Base-by-base conservation (phyloP, 768 basidiomycete species). In the Boletus rubroflammeus region DNA sequence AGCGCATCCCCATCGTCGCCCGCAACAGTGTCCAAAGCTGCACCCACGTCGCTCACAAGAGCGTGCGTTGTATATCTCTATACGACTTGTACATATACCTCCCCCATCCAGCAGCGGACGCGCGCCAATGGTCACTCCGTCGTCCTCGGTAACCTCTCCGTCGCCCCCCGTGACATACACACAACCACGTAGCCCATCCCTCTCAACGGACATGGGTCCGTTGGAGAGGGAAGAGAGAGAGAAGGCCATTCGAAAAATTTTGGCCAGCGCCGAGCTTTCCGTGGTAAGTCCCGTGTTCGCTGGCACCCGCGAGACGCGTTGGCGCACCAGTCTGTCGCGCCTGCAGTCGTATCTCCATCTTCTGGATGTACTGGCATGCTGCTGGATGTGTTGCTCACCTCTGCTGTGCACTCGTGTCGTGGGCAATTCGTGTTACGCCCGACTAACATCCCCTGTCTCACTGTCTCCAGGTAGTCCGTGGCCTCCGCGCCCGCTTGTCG, bases 91-190 rank as follows among this genome's bases (percentile, higher is more conserved):
- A 58, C 57, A 61, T 62, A 59, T 50, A 34, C 60, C 48, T 26
- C 11, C n/a, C 10, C n/a, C 11, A 39, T 23, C 23, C 50, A 50
- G 7, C 47, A 42, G 11, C 52, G 29, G 70, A 64, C 70, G 70
- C 69, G 69, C 68, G 56, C 58, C 64, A 62, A 91, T 90, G 89
- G 84, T 87, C 64, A 85, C 88, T 36, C 86, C 90, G 53, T 82
- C 86, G 57, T 90, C 88, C 62, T 88, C 88, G 58, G 80, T 86
- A 63, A 91, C 90, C 67, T 90, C 89, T 54, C 84, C 86, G 64
- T 92, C 90, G 47, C 90, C 90, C 25, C 84, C 85, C 59, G 76
- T 84, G 68, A 71, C 80, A 67, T 87, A 81, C 75, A 75, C 82
- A 54, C 77, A 78, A 54, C 78, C 71, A 32, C 60, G 72, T 69